Evolutionary conservation across 2,329 filamentous ascomycete genomes (phyloP), one percentile per base, ranked within the genome.

Genomic region (Stachybotrys echinatus): DNA sequence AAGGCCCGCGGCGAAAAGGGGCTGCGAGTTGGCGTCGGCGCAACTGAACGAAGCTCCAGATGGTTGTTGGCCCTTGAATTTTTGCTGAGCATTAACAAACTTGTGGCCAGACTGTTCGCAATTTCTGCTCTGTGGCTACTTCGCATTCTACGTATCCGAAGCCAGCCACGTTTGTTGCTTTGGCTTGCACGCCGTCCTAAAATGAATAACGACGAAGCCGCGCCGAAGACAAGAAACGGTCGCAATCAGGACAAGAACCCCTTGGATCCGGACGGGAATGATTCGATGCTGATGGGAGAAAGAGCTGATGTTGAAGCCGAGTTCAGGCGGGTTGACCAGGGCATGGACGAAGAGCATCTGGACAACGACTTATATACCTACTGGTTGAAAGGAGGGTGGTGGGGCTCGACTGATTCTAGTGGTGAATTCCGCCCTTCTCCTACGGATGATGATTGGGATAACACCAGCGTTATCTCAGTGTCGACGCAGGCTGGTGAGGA

Each of bases 321-420:
- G 64, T 84, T 92, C 57, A 81, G 89, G 56, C 80, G 80, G 48
- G 76, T 83, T 45, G 49, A 65, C 6, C 57, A 57, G 12, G 61
- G 64, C 48, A 63, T 69, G 61, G 61, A 83, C 39, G 88, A 94
- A 58, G 78, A 80, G 23, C 80, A 81, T 38, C 73, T 96, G 3
- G 87, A 92, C 55, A 76, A 79, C 2, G 85, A 83, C 51, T 72
- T 96, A 2, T 97, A 96, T 65, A 75, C 76, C 23, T 94, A 92
- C 81, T 97, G 90, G 88, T 83, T 87, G 48, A 75, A 77, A 48
- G 90, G 89, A 19, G 90, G 89, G 7, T 88, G 88, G 72, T 96
- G 90, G 84, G 92, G 92, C 1, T 84, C 85, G 17, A 76, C 85
- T 27, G 92, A 97, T 64, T 76, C 77, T 5, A 96, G 89, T 61